These are phyloP conservation scores for Plantago lanceolata DNA, from an alignment of 305 asterid genomes.

Conservation along the genomic window DNA sequence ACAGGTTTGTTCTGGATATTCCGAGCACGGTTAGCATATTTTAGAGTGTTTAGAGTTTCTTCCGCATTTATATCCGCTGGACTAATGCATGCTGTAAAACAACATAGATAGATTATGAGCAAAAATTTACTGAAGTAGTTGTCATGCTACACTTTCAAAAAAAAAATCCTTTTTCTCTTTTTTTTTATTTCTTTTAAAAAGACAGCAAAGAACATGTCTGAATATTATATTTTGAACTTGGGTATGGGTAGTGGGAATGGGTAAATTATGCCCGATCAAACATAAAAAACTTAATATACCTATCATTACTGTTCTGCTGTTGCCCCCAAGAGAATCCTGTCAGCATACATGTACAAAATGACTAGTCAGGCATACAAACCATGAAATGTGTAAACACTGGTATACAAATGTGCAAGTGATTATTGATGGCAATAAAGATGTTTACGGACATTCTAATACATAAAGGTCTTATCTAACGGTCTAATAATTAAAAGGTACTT, in stretches of 20 bases:
- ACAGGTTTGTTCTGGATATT: constrained; percentile 96
- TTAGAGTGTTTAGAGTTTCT: constrained; percentile 94
- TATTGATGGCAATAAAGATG: neutral
- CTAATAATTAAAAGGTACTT: neutral
- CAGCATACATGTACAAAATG: constrained; percentile 18
- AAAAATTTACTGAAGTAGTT: constrained; percentile 5
- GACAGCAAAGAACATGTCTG: neutral
- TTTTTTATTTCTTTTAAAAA: neutral
- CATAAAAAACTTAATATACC: constrained; percentile 41
- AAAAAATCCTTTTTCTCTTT: too few species aligned
- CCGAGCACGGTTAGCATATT: constrained; percentile 98
- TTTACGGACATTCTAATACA: neutral
- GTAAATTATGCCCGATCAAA: constrained; percentile 4
- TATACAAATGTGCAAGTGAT: neutral
- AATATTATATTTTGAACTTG: neutral
- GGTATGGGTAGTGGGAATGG: constrained; percentile 1
- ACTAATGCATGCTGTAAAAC: constrained; percentile 84
- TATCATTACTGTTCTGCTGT: constrained; percentile 97
- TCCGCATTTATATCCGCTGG: constrained; percentile 99
- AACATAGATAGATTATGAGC: constrained; percentile 21
- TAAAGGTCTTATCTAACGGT: neutral
- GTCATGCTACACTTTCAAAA: constrained; percentile 11
- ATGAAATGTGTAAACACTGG: neutral
- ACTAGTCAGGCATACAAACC: neutral
- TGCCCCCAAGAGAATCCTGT: constrained; percentile 99